Base-by-base conservation (phyloP, 106 monocot species). In the Dendrobium huoshanense region DNA sequence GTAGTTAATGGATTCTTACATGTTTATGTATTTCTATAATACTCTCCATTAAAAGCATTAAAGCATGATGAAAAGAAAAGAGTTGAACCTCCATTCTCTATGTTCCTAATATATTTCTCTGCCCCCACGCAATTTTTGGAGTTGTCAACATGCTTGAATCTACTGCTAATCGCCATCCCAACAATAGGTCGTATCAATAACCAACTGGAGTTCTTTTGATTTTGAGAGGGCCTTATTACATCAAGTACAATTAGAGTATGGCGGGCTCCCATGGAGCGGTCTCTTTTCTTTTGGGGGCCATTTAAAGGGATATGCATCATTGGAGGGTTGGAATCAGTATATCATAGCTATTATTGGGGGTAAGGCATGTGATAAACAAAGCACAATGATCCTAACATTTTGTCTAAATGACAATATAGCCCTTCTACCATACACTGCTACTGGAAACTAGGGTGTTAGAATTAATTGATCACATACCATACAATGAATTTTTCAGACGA, bases 251-350 rank as follows among this genome's bases (percentile, higher is more conserved):
- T 83, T 43, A 88, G 13, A 13, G 15, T 10, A 13, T 51, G 51
- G 51, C 1, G 51, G 51, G 51, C 51, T 51, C 51, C 13, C 13
- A 51, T 51, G 51, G 51, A 13, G 51, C 47, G 72, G 80, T 6
- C 7, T 65, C 80, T 86, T 79, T 65, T 9, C 64, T 81, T 41
- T 51, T 51, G 13, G 84, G 65, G 7, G 58, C 22, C 64, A 65
- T 65, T 65, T 65, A 25, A 65, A 65, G 22, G 64, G 22, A 25
- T 7, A 25, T 65, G 64, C 64, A 65, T 65, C 22, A 65, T 65
- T 24, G 7, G 64, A 65, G 2, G 20, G 7, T 58, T 24, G 64
- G 22, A 65, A 65, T 25, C 24, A 25, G 64, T 24, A 65, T 65
- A 22, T 65, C 64, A 65, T 25, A 65, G 22, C 7, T 65, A 51